phyloP scores from a whole-genome alignment of 345 rosid species.

The Litchi chinensis region DNA sequence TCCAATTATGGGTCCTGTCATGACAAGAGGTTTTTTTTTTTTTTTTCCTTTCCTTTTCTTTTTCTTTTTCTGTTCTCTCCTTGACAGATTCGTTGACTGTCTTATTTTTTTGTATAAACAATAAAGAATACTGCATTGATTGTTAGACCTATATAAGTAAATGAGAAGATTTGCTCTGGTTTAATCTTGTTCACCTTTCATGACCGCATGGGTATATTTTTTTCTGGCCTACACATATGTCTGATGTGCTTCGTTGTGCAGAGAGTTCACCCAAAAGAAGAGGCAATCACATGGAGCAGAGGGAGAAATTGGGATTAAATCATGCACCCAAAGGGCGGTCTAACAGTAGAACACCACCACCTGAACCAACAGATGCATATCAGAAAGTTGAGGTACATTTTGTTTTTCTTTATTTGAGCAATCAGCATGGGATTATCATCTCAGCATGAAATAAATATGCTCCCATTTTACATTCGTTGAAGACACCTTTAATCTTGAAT shows the following conservation, averaged over 20 bases:
- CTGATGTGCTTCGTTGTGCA: constrained; percentile 32
- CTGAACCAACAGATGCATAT: constrained; percentile 63
- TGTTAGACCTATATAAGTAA: neutral
- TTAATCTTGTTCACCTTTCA: neutral
- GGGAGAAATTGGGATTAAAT: constrained; percentile 82
- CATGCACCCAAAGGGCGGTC: constrained; percentile 50
- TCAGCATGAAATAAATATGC: neutral
- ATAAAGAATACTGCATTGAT: neutral
- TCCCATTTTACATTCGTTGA: neutral
- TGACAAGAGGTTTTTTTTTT: constrained; percentile 61
- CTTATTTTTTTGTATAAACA: neutral
- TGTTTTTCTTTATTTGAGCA: constrained; percentile 1
- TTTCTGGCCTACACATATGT: neutral
- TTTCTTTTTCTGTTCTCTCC: neutral
- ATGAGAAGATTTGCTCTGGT: neutral
- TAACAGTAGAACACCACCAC: constrained; percentile 38
- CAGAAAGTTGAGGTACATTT: constrained; percentile 84
- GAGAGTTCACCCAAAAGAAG: constrained; percentile 66
- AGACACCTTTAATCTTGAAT: neutral
- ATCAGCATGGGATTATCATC: neutral
- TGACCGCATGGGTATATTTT: neutral
- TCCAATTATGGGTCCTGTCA: constrained; percentile 62
- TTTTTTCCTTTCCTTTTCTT: neutral
- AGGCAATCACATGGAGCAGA: constrained; percentile 68
- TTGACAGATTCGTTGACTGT: too few species aligned